These are phyloP conservation scores for Colletotrichum spinosum DNA, from an alignment of 2,329 filamentous ascomycete genomes.

Conservation along the genomic window DNA sequence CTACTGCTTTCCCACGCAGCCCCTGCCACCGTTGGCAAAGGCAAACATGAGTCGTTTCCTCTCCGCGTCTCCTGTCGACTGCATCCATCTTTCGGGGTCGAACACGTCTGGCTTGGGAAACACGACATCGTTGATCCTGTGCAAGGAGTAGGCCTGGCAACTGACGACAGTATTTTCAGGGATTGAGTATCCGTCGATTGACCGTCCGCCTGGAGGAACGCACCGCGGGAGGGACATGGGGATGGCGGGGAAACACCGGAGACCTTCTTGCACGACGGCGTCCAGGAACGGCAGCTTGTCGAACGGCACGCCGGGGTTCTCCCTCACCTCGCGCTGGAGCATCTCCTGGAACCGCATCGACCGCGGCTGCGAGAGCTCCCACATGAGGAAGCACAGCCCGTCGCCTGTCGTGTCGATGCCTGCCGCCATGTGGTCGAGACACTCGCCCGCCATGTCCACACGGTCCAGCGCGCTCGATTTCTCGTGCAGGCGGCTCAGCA, in stretches of 20 bases:
- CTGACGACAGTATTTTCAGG: constrained; percentile 68
- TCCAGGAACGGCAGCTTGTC: constrained; percentile 70
- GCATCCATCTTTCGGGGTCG: constrained; percentile 86
- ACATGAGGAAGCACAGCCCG: constrained; percentile 77
- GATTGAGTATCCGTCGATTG: constrained; percentile 66
- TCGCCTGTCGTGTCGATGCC: constrained; percentile 80
- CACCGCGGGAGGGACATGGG: constrained; percentile 75
- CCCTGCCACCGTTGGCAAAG: constrained; percentile 73
- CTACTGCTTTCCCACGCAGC: constrained; percentile 76
- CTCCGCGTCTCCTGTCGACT: constrained; percentile 78
- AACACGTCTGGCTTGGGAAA: constrained; percentile 85
- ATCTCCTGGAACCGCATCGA: constrained; percentile 62
- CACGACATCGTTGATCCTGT: constrained; percentile 70
- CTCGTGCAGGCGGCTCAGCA: constrained; percentile 69
- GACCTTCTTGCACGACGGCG: constrained; percentile 70
- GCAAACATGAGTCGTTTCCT: constrained; percentile 72
- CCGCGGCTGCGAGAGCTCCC: constrained; percentile 73
- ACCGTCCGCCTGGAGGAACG: constrained; percentile 65
- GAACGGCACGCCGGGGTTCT: constrained; percentile 52
- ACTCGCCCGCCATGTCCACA: constrained; percentile 73
- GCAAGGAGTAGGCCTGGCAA: constrained; percentile 70
- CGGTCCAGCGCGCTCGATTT: constrained; percentile 59
- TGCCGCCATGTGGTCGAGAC: constrained; percentile 77
- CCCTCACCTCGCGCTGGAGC: constrained; percentile 64
- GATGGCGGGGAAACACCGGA: constrained; percentile 73